Conservation (phyloP, 306 rosid genomes). For the Urtica urens region DNA sequence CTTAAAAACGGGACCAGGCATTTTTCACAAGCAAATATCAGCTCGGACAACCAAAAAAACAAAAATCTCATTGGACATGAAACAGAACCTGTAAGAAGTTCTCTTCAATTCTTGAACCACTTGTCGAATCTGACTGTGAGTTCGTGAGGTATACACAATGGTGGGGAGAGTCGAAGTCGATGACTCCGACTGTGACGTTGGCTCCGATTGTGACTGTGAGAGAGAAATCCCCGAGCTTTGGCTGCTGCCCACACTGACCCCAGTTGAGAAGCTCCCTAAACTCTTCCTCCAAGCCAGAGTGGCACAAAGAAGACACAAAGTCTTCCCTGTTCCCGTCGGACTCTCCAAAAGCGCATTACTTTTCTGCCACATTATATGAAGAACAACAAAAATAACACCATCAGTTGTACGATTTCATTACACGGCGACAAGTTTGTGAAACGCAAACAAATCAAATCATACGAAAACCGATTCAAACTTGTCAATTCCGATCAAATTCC, state of each 20-base stretch:
- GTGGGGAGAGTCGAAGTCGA: constrained; percentile 34
- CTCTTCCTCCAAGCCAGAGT: constrained; percentile 91
- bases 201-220: too few relatives aligned
- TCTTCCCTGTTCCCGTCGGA: constrained; percentile 97
- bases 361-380: constrained; percentile 35
- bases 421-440: too few relatives aligned
- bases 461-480: too few relatives aligned
- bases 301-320: constrained; percentile 91
- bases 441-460: too few relatives aligned
- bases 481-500: too few relatives aligned
- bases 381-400: constrained; percentile 1
- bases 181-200: constrained; percentile 30
- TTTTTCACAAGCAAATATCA: too few relatives aligned
- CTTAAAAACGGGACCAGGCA: too few relatives aligned
- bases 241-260: constrained; percentile 24
- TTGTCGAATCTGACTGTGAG: constrained; percentile 98
- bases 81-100: constrained; percentile 60
- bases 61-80: too few relatives aligned
- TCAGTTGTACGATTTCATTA: not conserved
- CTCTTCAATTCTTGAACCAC: constrained; percentile 79
- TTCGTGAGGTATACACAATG: constrained; percentile 74
- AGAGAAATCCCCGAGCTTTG: constrained; percentile 32
- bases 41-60: too few relatives aligned
- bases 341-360: constrained; percentile 89
- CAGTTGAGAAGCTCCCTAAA: constrained; percentile 66